Evolutionary conservation across 1,139 yeast species (phyloP).

Genomic region (Pichia sp.): DNA sequence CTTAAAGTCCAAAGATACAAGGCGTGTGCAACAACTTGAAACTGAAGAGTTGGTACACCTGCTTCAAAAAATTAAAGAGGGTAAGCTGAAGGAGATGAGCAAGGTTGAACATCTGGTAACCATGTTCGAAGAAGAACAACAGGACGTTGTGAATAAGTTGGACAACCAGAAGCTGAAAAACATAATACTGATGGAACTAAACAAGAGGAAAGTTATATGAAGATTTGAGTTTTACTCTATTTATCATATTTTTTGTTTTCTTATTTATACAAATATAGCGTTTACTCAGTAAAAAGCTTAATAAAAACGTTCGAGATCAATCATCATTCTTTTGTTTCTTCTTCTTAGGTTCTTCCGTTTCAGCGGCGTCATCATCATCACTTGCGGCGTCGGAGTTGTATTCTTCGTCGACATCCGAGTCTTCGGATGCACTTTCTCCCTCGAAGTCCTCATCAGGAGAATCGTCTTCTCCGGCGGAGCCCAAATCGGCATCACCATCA

Average conservation of each 20-base stretch:
- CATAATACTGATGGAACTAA: constrained; percentile 19
- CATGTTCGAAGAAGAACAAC: constrained; percentile 21
- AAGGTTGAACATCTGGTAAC: constrained; percentile 19
- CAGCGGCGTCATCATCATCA: constrained; percentile 26
- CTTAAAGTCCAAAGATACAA: constrained; percentile 8
- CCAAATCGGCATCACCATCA: constrained; percentile 66
- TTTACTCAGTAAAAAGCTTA: background rate
- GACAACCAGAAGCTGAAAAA: constrained; percentile 19
- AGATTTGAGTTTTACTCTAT: background rate
- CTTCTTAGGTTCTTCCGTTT: constrained; percentile 38
- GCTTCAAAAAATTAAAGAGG: constrained; percentile 7
- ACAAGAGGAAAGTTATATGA: constrained; percentile 13
- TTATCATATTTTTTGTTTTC: background rate
- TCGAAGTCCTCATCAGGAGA: constrained; percentile 54
- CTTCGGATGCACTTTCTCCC: constrained; percentile 60
- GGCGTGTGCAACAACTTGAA: constrained; percentile 10
- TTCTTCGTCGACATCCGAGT: constrained; percentile 81
- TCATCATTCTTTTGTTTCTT: constrained; percentile 39
- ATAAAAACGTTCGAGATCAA: background rate
- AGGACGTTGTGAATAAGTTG: constrained; percentile 17
- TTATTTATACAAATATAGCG: background rate
- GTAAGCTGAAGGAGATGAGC: constrained; percentile 13
- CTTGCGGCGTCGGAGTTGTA: constrained; percentile 69
- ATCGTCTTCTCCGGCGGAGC: constrained; percentile 51
- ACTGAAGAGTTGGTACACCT: constrained; percentile 13